phyloP scores from a whole-genome alignment of 164 flowering plant species.

The Macadamia integrifolia region DNA sequence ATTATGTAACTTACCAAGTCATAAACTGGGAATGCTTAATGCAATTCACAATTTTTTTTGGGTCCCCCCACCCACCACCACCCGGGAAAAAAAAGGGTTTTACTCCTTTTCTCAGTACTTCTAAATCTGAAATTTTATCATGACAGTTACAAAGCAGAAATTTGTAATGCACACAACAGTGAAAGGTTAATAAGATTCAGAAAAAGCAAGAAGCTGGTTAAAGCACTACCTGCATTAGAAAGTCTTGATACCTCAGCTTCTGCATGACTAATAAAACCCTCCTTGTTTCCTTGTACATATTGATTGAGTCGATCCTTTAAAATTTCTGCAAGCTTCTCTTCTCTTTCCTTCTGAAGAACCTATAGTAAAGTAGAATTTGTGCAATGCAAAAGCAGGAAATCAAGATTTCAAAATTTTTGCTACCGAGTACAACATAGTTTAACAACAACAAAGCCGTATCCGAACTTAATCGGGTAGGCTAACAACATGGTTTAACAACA shows the following conservation, averaged over 20 bases:
- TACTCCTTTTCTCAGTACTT: no score
- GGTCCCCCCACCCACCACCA: no score
- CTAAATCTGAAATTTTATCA: no score
- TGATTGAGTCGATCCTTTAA: slow-evolving; percentile 67
- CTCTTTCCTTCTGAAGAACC: slow-evolving; percentile 92
- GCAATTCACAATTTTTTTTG: background rate
- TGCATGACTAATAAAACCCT: slow-evolving; percentile 59
- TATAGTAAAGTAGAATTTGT: slow-evolving; percentile 14
- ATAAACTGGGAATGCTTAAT: background rate
- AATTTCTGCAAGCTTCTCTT: slow-evolving; percentile 72
- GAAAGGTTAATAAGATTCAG: background rate
- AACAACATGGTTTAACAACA: no score
- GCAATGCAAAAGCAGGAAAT: no score
- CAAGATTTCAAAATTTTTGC: background rate
- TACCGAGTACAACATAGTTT: background rate
- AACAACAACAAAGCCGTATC: no score
- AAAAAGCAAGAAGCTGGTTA: background rate
- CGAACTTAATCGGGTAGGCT: no score
- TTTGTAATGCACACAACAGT: background rate
- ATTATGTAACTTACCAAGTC: no score
- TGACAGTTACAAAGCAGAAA: background rate
- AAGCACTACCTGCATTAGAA: slow-evolving; percentile 71
- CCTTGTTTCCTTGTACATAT: slow-evolving; percentile 79
- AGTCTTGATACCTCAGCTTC: slow-evolving; percentile 81
- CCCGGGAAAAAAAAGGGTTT: no score